Evolutionary conservation across 2,329 filamentous ascomycete genomes (phyloP).

Genomic region (Pyrenophora teres): DNA sequence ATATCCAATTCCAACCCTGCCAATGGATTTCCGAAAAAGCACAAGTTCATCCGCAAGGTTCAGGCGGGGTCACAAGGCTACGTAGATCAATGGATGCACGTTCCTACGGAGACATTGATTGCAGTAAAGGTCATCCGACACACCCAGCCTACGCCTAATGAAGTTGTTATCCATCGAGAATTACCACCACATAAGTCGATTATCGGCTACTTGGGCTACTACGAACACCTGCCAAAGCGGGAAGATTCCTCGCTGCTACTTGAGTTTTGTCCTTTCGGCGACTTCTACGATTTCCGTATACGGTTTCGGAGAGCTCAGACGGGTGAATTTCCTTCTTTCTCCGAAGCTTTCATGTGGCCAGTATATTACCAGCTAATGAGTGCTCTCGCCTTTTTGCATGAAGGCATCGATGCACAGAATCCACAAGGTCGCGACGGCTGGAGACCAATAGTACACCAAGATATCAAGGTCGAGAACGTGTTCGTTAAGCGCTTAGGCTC

Average conservation of each 20-base stretch:
- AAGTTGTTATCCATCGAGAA: conserved; percentile 17
- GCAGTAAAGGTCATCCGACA: conserved; percentile 19
- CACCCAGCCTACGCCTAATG: not conserved
- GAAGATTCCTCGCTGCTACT: conserved; percentile 13
- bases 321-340: not conserved
- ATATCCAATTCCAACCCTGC: not conserved
- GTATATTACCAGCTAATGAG: conserved; percentile 18
- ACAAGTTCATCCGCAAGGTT: not conserved
- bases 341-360: conserved; percentile 23
- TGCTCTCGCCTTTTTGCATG: conserved; percentile 29
- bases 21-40: not conserved
- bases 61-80: conserved; percentile 15
- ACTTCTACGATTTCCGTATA: conserved; percentile 13
- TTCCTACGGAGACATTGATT: conserved; percentile 3
- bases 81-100: conserved; percentile 18
- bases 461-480: conserved; percentile 95
- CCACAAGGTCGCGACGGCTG: conserved; percentile 55
- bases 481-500: conserved; percentile 56
- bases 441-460: conserved; percentile 90
- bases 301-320: not conserved
- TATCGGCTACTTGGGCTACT: conserved; percentile 12
- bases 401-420: conserved; percentile 14
- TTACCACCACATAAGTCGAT: conserved; percentile 19
- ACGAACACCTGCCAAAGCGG: not conserved
- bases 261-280: conserved; percentile 20